These are phyloP conservation scores for Trichoderma sp. DNA, from an alignment of 2,329 filamentous ascomycete genomes.

Conservation along the genomic window DNA sequence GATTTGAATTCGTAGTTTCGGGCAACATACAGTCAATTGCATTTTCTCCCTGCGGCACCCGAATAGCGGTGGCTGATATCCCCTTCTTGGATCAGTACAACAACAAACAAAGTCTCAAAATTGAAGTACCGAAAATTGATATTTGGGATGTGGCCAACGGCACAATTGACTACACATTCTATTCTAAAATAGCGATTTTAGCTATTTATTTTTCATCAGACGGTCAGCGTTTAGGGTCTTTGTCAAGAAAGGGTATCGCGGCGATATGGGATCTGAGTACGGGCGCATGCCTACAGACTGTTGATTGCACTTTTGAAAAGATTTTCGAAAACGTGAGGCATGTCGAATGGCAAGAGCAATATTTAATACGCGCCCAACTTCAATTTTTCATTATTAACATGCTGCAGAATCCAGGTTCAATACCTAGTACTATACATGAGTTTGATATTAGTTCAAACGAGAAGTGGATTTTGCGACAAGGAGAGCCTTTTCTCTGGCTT, in stretches of 20 bases:
- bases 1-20: too few relatives aligned
- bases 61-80: neutral
- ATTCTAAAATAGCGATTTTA: rapidly evolving
- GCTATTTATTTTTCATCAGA: neutral
- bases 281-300: neutral
- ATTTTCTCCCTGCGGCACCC: neutral
- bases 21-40: neutral
- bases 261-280: neutral
- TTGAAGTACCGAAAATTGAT: neutral
- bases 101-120: too few relatives aligned
- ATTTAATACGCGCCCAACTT: neutral
- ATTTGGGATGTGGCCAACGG: neutral
- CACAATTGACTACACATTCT: neutral
- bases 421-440: neutral
- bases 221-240: neutral
- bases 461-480: neutral
- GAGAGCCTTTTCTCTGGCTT: neutral
- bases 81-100: too few relatives aligned
- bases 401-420: neutral
- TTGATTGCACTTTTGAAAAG: neutral
- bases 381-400: neutral
- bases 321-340: neutral
- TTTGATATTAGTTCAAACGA: neutral
- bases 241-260: neutral
- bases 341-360: too few relatives aligned